Conservation (phyloP, 2,329 filamentous ascomycete species). For the Calonectria henricotiae region DNA sequence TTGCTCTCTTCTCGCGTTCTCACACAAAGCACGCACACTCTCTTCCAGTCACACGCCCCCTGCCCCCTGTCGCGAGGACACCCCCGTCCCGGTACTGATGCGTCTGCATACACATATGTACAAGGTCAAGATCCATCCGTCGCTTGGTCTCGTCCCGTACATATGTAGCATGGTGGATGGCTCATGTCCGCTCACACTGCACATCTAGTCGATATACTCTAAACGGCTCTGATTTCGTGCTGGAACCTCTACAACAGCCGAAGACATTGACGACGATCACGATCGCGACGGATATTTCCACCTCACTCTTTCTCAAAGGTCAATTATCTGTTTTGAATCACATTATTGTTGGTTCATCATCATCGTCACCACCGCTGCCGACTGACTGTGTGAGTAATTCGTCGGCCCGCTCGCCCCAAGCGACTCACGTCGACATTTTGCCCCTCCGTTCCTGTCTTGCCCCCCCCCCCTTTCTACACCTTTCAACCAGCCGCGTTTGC, state of each 20-base stretch:
- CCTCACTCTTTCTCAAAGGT: background rate
- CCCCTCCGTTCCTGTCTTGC: conserved; percentile 27
- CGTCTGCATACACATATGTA: conserved; percentile 48
- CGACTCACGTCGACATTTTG: conserved; percentile 27
- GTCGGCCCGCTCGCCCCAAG: conserved; percentile 26
- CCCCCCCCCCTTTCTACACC: conserved; percentile 2
- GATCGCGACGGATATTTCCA: background rate
- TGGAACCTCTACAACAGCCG: conserved; percentile 37
- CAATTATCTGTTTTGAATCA: conserved; percentile 23
- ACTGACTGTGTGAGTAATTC: conserved; percentile 28
- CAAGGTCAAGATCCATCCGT: conserved; percentile 46
- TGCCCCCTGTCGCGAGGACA: conserved; percentile 40
- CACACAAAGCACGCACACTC: conserved; percentile 31
- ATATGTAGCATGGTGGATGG: conserved; percentile 51
- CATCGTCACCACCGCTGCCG: conserved; percentile 11
- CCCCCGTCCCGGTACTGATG: conserved; percentile 52
- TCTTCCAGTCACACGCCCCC: conserved; percentile 25
- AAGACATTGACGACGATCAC: conserved; percentile 12
- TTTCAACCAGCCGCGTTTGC: conserved; percentile 31
- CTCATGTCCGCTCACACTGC: conserved; percentile 47
- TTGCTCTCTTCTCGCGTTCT: conserved; percentile 11
- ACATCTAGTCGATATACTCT: conserved; percentile 46
- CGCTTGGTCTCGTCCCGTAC: conserved; percentile 48
- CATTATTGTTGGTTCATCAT: conserved; percentile 1
- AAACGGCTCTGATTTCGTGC: conserved; percentile 50